Conservation (phyloP, 257 asterid species). For the Avicennia marina region DNA sequence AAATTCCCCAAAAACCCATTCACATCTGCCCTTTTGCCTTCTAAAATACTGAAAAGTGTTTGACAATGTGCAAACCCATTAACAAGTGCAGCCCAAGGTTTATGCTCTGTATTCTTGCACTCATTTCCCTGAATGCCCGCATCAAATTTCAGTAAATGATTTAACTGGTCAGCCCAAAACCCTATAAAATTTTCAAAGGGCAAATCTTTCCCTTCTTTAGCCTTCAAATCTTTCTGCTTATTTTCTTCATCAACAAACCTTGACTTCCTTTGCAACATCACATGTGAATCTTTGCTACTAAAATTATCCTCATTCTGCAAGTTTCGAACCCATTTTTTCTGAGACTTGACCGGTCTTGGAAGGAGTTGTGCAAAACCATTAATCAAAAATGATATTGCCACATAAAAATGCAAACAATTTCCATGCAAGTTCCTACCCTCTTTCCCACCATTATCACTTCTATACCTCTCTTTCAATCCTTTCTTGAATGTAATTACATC, state of each 20-base stretch:
- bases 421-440: constrained; percentile 35
- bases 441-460: constrained; percentile 31
- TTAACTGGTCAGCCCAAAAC: constrained; percentile 64
- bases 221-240: constrained; percentile 37
- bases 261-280: constrained; percentile 24
- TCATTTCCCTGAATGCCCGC: constrained; percentile 40
- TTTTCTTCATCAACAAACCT: constrained; percentile 18
- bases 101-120: constrained; percentile 26
- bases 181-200: constrained; percentile 69
- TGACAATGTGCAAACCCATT: constrained; percentile 54
- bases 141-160: constrained; percentile 65
- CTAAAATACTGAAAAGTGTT: constrained; percentile 53
- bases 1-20: constrained; percentile 71
- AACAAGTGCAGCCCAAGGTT: constrained; percentile 22
- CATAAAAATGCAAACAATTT: constrained; percentile 60
- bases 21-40: constrained; percentile 85
- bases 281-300: constrained; percentile 20
- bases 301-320: constrained; percentile 24
- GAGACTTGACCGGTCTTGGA: constrained; percentile 57
- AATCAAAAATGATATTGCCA: constrained; percentile 59
- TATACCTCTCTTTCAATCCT: constrained; percentile 58
- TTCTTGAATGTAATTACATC: constrained; percentile 31
- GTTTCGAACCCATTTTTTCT: constrained; percentile 47
- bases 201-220: constrained; percentile 46
- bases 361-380: constrained; percentile 73